Conservation (phyloP, 2,329 filamentous ascomycete genomes). For the Pleomassaria siparia region DNA sequence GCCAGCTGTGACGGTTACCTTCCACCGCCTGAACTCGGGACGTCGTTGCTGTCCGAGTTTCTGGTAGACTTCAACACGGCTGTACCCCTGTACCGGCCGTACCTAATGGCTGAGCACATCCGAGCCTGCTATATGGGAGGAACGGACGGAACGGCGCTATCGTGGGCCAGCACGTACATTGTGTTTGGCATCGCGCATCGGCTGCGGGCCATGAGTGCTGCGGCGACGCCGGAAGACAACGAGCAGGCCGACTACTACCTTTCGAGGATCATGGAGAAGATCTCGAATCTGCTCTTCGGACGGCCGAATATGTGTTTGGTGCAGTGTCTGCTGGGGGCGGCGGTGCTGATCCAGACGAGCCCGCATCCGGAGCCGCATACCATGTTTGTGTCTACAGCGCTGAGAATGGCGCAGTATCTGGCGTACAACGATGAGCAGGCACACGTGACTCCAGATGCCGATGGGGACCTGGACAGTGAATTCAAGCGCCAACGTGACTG, state of each 20-base stretch:
- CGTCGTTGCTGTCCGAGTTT: conserved; percentile 24
- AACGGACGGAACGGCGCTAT: conserved; percentile 23
- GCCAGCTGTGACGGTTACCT: conserved; percentile 20
- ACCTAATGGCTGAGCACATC: conserved; percentile 23
- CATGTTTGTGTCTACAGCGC: conserved; percentile 23
- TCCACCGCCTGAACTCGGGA: conserved; percentile 25
- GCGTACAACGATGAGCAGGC: conserved; percentile 17
- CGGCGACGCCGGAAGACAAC: conserved; percentile 20
- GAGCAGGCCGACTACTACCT: conserved; percentile 26
- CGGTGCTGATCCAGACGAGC: conserved; percentile 17
- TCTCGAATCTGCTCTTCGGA: conserved; percentile 19
- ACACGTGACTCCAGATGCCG: background rate
- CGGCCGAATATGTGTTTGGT: conserved; percentile 21
- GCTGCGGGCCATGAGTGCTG: conserved; percentile 24
- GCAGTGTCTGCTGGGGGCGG: conserved; percentile 25
- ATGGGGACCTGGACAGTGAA: background rate
- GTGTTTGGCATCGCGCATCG: conserved; percentile 29
- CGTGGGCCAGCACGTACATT: conserved; percentile 26
- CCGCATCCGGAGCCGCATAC: conserved; percentile 16
- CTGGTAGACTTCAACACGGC: conserved; percentile 30
- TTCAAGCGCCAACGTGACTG: too few species aligned
- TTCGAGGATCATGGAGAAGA: conserved; percentile 11
- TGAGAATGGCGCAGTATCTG: conserved; percentile 24
- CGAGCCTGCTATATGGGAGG: conserved; percentile 24
- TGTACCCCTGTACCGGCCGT: conserved; percentile 22